phyloP scores from a whole-genome alignment of 805 yeast species.

The Metschnikowia amazonensis region DNA sequence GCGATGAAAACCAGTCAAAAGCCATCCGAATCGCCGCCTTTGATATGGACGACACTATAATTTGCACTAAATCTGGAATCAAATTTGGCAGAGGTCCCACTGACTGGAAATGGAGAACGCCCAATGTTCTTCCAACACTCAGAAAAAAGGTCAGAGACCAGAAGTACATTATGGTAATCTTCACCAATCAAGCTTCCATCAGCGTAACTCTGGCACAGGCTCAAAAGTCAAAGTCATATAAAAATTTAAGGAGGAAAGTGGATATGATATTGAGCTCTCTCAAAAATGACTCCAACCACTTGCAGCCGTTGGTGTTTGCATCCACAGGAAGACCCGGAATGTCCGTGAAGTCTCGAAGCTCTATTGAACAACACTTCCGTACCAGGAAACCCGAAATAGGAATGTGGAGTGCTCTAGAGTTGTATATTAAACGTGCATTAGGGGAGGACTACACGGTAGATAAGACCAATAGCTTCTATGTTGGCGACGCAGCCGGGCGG shows the following conservation, averaged over 20 bases:
- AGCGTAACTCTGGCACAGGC: slow-evolving; percentile 29
- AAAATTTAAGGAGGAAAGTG: slow-evolving; percentile 42
- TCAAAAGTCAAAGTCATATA: slow-evolving; percentile 29
- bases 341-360: slow-evolving; percentile 18
- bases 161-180: slow-evolving; percentile 53
- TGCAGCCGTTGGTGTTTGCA: slow-evolving; percentile 51
- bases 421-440: slow-evolving; percentile 30
- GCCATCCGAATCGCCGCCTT: slow-evolving; percentile 58
- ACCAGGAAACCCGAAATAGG: slow-evolving; percentile 77
- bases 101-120: slow-evolving; percentile 68
- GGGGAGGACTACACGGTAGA: slow-evolving; percentile 32
- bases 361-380: slow-evolving; percentile 29
- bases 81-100: slow-evolving; percentile 52
- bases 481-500: slow-evolving; percentile 98
- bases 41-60: slow-evolving; percentile 81
- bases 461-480: slow-evolving; percentile 50
- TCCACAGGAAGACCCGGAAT: slow-evolving; percentile 53
- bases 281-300: slow-evolving; percentile 18
- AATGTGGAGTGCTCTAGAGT: slow-evolving; percentile 60
- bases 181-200: slow-evolving; percentile 83
- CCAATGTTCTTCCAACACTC: slow-evolving; percentile 19
- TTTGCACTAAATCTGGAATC: slow-evolving; percentile 58
- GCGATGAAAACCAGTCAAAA: not conserved
- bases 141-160: slow-evolving; percentile 21
- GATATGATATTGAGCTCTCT: slow-evolving; percentile 32